Evolutionary conservation across 2,329 filamentous ascomycete species (phyloP).

Genomic region (Diaporthe ilicicola): DNA sequence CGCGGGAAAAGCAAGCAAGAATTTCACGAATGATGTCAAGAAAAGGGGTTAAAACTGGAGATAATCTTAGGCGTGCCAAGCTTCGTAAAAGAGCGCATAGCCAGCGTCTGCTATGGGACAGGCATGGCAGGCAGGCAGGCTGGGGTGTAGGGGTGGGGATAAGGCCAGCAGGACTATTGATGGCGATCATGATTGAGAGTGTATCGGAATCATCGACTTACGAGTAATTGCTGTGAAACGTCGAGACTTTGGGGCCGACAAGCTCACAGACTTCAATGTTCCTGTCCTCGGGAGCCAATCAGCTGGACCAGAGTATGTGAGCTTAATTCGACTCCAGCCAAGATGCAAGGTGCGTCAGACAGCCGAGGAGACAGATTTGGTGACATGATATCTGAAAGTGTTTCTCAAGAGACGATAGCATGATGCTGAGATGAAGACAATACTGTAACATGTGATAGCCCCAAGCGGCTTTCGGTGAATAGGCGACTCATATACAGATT

Average conservation of each 20-base stretch:
- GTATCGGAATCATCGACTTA: slow-evolving; percentile 10
- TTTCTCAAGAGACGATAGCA: background rate
- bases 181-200: slow-evolving; percentile 21
- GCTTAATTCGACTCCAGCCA: slow-evolving; percentile 9
- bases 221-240: background rate
- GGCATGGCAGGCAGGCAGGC: slow-evolving; percentile 1
- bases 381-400: background rate
- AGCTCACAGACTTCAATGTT: background rate
- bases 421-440: background rate
- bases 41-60: slow-evolving; percentile 32
- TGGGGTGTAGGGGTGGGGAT: slow-evolving; percentile 9
- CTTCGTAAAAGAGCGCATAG: slow-evolving; percentile 15
- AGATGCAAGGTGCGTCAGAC: background rate
- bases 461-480: slow-evolving; percentile 5
- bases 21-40: slow-evolving; percentile 21
- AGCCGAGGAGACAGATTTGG: background rate
- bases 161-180: background rate
- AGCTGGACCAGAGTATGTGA: background rate
- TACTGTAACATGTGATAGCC: slow-evolving; percentile 1
- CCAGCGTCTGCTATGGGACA: background rate
- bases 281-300: too few species aligned
- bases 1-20: slow-evolving; percentile 4
- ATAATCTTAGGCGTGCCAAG: slow-evolving; percentile 25
- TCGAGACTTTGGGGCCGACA: background rate
- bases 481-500: background rate